Base-by-base conservation (phyloP, 768 basidiomycete genomes). In the Suillus spraguei region DNA sequence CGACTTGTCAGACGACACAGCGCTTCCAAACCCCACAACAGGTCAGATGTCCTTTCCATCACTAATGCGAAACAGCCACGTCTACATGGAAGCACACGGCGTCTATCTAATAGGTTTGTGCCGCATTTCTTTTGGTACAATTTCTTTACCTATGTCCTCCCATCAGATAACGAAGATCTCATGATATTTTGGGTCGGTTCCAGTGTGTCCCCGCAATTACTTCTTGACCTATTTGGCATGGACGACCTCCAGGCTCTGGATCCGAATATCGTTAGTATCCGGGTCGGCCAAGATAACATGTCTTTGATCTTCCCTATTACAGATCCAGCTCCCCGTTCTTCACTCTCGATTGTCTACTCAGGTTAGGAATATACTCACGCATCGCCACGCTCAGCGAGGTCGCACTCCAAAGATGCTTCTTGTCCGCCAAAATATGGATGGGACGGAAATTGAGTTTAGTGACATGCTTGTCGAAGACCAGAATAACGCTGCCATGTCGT, bases 391-490 rank as follows among this genome's bases (percentile, higher is more conserved):
- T 2, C 83, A 87, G 63, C 83, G 89, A 38, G 81, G 83, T 17
- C 82, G 86, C 4, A 69, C 74, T 39, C 79, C 82, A 8, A 91
- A 87, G 72, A 80, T 95, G 68, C 77, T 87, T 41, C 82, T 99
- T 33, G 92, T 93, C 0, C 85, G 97, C 10, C 97, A 99, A 73
- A 94, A 97, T 72, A 81, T 95, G 73, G 97, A 99, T 71, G 97
- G 87, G 14, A 80, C 87, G 59, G 97, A 99, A 78, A 85, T 99
- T 52, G 97, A 99, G 75, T 98, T 97, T 70, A 92, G 91, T 66
- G 97, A 99, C 77, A 92, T 97, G 92, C 82, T 99, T 14, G 88
- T 97, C 32, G 97, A 99, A 79, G 97, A 99, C 76, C 86, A 90
- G 74, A 99, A 99, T 72, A 97, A 97, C 69, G 95, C 92, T n/a